phyloP scores from a whole-genome alignment of 176 grass and related monocot genomes.

The Phyllostachys edulis region DNA sequence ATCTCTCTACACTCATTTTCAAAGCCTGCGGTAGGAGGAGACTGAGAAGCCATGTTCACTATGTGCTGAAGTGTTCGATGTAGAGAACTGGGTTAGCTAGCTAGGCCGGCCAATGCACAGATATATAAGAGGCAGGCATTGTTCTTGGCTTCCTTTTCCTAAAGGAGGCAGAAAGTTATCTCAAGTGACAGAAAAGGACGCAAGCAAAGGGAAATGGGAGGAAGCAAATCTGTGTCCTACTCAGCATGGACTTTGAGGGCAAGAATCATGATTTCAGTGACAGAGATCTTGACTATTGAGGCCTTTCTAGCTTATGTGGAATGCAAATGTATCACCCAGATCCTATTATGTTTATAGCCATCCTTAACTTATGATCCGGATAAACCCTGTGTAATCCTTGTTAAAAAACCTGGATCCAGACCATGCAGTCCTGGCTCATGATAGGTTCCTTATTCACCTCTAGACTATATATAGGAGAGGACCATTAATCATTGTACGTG shows the following conservation, averaged over 20 bases:
- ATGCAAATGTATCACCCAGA: neutral
- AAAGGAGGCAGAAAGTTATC: neutral
- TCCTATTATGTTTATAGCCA: neutral
- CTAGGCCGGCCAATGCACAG: neutral
- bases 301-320: neutral
- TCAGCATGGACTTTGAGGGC: neutral
- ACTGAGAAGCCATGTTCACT: conserved; percentile 27
- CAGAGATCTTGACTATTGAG: neutral
- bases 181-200: conserved; percentile 12
- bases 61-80: neutral
- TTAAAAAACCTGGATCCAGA: too few relatives aligned
- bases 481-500: too few relatives aligned
- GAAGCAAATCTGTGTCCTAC: neutral
- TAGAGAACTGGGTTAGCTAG: neutral
- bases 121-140: conserved; percentile 20
- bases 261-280: conserved; percentile 10
- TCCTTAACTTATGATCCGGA: neutral
- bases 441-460: too few relatives aligned
- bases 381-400: neutral
- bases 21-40: neutral
- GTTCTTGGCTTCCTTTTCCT: conserved; percentile 8
- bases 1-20: conserved; percentile 72
- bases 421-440: too few relatives aligned
- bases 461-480: too few relatives aligned
- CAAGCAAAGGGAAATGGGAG: conserved; percentile 3